phyloP scores from a whole-genome alignment of 352 stramenopile genomes.

The Globisporangium abappressorium region DNA sequence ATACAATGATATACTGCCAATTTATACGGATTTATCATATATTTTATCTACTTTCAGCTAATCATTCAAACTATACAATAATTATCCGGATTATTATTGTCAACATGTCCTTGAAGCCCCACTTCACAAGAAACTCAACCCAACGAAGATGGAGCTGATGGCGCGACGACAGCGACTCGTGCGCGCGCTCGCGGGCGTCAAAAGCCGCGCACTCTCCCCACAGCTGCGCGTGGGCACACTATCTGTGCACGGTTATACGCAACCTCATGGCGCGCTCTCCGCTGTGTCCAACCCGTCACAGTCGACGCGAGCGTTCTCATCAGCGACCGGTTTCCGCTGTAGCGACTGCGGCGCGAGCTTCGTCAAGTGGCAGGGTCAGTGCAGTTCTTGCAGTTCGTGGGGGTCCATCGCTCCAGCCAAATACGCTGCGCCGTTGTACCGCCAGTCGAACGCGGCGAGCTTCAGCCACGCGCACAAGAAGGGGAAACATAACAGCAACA shows the following conservation, averaged over 20 bases:
- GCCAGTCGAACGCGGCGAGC: slow-evolving; percentile 50
- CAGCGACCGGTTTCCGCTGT: slow-evolving; percentile 38
- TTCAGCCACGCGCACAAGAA: slow-evolving; percentile 41
- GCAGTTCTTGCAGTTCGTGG: slow-evolving; percentile 87
- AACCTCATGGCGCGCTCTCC: neutral
- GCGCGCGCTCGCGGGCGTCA: neutral
- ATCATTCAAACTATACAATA: neutral
- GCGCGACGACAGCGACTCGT: slow-evolving; percentile 3
- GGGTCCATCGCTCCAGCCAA: slow-evolving; percentile 80
- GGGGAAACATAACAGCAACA: slow-evolving; percentile 29
- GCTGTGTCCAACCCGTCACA: neutral
- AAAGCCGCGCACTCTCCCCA: neutral
- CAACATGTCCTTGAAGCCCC: neutral
- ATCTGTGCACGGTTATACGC: neutral
- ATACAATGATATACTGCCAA: neutral
- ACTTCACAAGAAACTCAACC: neutral
- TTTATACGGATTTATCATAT: neutral
- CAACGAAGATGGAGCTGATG: slow-evolving; percentile 1
- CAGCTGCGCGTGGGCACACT: neutral
- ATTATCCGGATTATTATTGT: neutral
- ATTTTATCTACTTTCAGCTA: neutral
- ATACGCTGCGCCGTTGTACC: slow-evolving; percentile 34
- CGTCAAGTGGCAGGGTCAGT: slow-evolving; percentile 86
- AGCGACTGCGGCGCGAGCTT: slow-evolving; percentile 58
- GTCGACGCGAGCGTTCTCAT: slow-evolving; percentile 19